phyloP scores from a whole-genome alignment of 148 eudicot genomes.

The Fagopyrum tataricum region DNA sequence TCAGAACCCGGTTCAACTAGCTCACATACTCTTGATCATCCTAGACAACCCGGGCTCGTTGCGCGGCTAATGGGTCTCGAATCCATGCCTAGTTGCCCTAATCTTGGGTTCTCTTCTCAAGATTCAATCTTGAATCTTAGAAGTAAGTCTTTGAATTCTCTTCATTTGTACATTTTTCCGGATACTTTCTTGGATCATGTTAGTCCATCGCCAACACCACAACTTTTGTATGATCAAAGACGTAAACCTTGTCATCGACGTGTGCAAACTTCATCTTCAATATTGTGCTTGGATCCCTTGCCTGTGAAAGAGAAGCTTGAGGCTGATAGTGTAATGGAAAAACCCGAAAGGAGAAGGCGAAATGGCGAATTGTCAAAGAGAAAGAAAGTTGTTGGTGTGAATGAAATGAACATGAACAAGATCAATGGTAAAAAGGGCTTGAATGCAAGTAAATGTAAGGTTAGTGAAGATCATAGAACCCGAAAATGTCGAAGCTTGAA shows the following conservation, averaged over 20 bases:
- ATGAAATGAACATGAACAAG: neutral
- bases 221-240: constrained; percentile 5
- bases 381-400: neutral
- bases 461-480: neutral
- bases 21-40: neutral
- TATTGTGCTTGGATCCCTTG: neutral
- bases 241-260: constrained; percentile 2
- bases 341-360: constrained; percentile 5
- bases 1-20: neutral
- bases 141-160: constrained; percentile 45
- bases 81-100: constrained; percentile 25
- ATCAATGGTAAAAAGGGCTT: neutral
- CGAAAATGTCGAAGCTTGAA: neutral
- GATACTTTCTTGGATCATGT: constrained; percentile 13
- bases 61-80: constrained; percentile 69
- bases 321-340: neutral
- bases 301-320: neutral
- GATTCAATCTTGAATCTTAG: constrained; percentile 30
- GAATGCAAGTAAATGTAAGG: neutral
- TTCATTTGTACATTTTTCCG: constrained; percentile 22
- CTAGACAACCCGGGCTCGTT: constrained; percentile 35
- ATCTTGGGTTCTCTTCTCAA: neutral
- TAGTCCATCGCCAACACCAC: neutral
- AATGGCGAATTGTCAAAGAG: neutral
- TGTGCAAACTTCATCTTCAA: neutral